A percentile compares a stretch with the other conserved stretches of the same genome.
Evolutionary conservation across 352 stramenopile species (phyloP).

Genomic region (Phytophthora sojae): DNA sequence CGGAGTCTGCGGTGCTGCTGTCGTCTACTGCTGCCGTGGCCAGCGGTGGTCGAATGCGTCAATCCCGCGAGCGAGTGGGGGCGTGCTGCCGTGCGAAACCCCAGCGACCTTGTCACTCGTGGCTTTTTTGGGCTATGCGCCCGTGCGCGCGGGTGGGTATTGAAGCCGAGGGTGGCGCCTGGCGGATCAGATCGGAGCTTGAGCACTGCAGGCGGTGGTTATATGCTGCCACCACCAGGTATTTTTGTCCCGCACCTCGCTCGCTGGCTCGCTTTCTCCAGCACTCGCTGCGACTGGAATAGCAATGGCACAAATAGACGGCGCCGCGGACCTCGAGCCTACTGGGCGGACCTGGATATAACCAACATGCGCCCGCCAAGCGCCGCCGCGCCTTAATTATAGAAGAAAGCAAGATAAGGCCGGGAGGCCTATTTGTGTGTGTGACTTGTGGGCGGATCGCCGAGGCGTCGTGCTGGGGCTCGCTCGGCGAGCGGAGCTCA

Average conservation of each 20-base stretch:
- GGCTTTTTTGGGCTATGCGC: conserved; percentile 46
- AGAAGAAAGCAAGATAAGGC: conserved; percentile 46
- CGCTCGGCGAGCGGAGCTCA: neutral
- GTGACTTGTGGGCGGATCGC: conserved; percentile 1
- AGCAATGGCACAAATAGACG: conserved; percentile 23
- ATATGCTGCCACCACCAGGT: conserved; percentile 20
- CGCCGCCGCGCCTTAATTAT: conserved; percentile 36
- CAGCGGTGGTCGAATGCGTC: conserved; percentile 35
- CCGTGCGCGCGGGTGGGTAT: conserved; percentile 22
- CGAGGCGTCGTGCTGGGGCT: neutral
- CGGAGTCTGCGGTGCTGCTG: neutral
- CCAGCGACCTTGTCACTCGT: conserved; percentile 32
- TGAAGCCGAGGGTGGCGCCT: conserved; percentile 2
- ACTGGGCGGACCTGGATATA: conserved; percentile 25
- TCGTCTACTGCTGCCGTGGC: conserved; percentile 16
- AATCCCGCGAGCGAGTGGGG: conserved; percentile 19
- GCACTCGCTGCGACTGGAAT: conserved; percentile 22
- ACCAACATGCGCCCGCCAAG: conserved; percentile 25
- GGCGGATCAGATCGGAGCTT: conserved; percentile 22
- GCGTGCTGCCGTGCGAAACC: conserved; percentile 31
- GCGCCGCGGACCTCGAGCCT: neutral
- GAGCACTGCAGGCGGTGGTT: conserved; percentile 23
- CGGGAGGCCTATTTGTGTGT: conserved; percentile 6
- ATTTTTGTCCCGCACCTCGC: conserved; percentile 31
- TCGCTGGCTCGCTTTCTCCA: conserved; percentile 7